Conservation (phyloP, 1,284 basidiomycete genomes). For the Neonothopanus nambi region DNA sequence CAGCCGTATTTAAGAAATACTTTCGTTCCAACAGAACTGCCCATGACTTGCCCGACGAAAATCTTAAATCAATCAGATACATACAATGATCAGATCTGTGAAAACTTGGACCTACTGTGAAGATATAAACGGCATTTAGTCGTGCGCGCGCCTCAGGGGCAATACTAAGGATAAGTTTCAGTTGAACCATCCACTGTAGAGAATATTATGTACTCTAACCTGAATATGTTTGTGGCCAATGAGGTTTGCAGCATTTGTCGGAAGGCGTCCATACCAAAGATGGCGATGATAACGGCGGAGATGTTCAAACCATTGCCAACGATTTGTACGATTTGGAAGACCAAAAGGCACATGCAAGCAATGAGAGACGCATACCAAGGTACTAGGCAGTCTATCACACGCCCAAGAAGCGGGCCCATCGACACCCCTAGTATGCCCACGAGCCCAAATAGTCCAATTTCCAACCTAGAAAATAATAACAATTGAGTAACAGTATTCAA, state of each 20-base stretch:
- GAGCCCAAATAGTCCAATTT: constrained; percentile 74
- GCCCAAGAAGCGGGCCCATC: constrained; percentile 60
- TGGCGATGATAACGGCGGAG: constrained; percentile 51
- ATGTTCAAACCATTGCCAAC: constrained; percentile 62
- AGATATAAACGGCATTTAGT: constrained; percentile 44
- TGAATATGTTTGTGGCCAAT: constrained; percentile 37
- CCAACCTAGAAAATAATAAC: constrained; percentile 40
- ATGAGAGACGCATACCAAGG: constrained; percentile 65
- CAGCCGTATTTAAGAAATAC: constrained; percentile 64
- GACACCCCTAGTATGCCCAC: constrained; percentile 69
- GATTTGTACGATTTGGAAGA: constrained; percentile 47
- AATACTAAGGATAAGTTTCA: constrained; percentile 11
- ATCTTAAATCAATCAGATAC: constrained; percentile 19
- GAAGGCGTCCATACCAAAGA: constrained; percentile 40
- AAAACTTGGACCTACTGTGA: constrained; percentile 24
- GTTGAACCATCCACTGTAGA: too few species aligned
- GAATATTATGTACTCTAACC: constrained; percentile 20
- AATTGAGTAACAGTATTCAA: neutral
- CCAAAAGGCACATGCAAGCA: constrained; percentile 39
- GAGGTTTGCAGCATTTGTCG: constrained; percentile 44
- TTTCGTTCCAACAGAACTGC: constrained; percentile 61
- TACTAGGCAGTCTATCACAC: constrained; percentile 58
- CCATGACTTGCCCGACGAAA: constrained; percentile 63
- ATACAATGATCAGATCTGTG: neutral
- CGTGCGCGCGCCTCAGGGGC: constrained; percentile 35